Conservation (phyloP, 2,329 filamentous ascomycete species). For the Cylindrodendrum hubeiense region DNA sequence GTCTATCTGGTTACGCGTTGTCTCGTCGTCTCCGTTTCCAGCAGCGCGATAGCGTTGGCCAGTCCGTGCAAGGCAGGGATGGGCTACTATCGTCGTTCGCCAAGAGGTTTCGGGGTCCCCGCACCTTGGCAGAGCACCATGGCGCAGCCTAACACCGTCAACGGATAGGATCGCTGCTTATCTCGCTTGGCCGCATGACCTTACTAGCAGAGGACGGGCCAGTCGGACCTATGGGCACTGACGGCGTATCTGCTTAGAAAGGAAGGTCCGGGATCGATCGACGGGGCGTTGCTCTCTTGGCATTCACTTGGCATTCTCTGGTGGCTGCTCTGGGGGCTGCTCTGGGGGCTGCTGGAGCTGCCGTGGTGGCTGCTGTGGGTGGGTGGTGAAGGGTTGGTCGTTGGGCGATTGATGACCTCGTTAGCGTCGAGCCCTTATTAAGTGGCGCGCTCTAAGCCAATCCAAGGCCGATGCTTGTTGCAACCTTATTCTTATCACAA, state of each 20-base stretch:
- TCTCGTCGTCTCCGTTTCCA: too few relatives aligned
- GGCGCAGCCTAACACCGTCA: background rate
- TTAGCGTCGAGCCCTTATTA: constrained; percentile 11
- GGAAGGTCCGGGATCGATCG: constrained; percentile 40
- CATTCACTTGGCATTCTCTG: background rate
- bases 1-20: too few relatives aligned
- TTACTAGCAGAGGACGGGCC: constrained; percentile 5
- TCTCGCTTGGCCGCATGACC: constrained; percentile 38
- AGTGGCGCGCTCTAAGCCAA: constrained; percentile 20
- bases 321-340: background rate
- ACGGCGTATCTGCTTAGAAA: constrained; percentile 31
- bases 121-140: constrained; percentile 32
- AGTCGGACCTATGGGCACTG: constrained; percentile 6
- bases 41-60: too few relatives aligned
- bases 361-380: background rate
- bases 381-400: too few relatives aligned
- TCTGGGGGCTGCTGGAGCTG: too few relatives aligned
- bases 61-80: too few relatives aligned
- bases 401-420: too few relatives aligned
- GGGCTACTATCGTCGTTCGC: constrained; percentile 10
- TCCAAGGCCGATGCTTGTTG: constrained; percentile 4
- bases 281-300: constrained; percentile 29
- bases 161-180: constrained; percentile 27
- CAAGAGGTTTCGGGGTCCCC: constrained; percentile 30
- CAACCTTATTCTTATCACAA: constrained; percentile 37